Evolutionary conservation across 441 rosid species (phyloP).

Genomic region (Croton setiger): DNA sequence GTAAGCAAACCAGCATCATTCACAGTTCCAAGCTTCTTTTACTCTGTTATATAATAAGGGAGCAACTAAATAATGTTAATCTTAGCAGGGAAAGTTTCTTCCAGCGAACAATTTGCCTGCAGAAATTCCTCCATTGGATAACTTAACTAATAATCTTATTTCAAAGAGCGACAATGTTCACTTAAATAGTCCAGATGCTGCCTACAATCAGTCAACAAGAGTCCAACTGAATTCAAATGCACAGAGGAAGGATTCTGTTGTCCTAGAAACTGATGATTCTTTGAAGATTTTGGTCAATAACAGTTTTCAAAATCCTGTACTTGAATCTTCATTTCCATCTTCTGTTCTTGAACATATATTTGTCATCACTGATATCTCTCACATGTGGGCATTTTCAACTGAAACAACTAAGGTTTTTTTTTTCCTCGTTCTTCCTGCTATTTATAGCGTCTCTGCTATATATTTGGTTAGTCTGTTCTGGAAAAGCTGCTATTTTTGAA

Average conservation of each 20-base stretch:
- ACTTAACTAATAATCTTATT: slow-evolving; percentile 32
- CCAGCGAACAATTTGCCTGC: slow-evolving; percentile 35
- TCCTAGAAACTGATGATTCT: slow-evolving; percentile 51
- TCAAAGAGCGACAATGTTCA: slow-evolving; percentile 27
- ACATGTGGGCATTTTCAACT: slow-evolving; percentile 75
- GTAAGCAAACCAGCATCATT: slow-evolving; percentile 37
- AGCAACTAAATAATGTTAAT: slow-evolving; percentile 17
- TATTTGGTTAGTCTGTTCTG: neutral
- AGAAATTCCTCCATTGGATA: slow-evolving; percentile 32
- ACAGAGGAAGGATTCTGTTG: slow-evolving; percentile 34
- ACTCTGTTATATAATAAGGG: no score
- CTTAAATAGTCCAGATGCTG: slow-evolving; percentile 26
- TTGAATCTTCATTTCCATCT: slow-evolving; percentile 45
- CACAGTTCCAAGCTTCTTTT: slow-evolving; percentile 3
- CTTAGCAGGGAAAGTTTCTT: slow-evolving; percentile 46
- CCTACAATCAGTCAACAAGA: slow-evolving; percentile 37
- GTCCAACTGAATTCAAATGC: slow-evolving; percentile 31
- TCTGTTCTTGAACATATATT: slow-evolving; percentile 54
- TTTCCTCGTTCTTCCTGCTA: neutral
- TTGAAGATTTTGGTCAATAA: slow-evolving; percentile 91
- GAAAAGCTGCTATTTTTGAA: neutral
- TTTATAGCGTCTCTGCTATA: no score
- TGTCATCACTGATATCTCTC: slow-evolving; percentile 79
- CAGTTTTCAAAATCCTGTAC: slow-evolving; percentile 42
- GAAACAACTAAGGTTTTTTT: slow-evolving; percentile 79